Conservation (phyloP, 108 stramenopile species). For the Cyclotella choctawhatcheeana region DNA sequence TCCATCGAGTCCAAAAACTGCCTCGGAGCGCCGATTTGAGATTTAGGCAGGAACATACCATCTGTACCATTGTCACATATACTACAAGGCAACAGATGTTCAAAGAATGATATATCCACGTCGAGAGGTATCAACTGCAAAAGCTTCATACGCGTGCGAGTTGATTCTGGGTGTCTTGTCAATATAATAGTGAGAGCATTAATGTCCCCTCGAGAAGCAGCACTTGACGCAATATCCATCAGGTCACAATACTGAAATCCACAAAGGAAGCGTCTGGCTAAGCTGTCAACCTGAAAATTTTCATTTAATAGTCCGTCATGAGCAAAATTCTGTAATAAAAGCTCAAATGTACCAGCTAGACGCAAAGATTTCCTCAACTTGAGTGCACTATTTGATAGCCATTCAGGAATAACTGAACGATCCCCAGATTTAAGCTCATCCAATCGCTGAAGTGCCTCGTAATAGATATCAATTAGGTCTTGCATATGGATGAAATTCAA, state of each 20-base stretch:
- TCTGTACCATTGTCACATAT: not conserved
- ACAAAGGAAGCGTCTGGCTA: constrained; percentile 43
- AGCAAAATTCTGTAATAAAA: constrained; percentile 47
- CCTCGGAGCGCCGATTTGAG: not conserved
- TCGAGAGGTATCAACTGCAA: constrained; percentile 58
- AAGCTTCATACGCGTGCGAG: constrained; percentile 42
- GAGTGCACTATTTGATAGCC: constrained; percentile 37
- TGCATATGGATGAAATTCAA: constrained; percentile 12
- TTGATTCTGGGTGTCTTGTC: constrained; percentile 52
- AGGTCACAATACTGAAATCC: constrained; percentile 47
- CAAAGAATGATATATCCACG: constrained; percentile 49
- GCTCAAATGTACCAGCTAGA: constrained; percentile 60
- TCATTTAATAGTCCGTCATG: constrained; percentile 12
- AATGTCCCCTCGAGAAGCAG: constrained; percentile 66
- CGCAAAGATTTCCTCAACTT: constrained; percentile 27
- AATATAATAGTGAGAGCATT: constrained; percentile 56
- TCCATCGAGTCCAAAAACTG: constrained; percentile 31
- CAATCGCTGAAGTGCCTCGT: constrained; percentile 39
- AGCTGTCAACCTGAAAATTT: not conserved
- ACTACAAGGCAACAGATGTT: constrained; percentile 63
- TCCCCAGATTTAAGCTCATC: not conserved
- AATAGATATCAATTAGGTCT: constrained; percentile 29
- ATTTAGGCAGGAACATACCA: constrained; percentile 15
- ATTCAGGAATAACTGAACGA: constrained; percentile 17
- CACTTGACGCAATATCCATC: constrained; percentile 41